These are phyloP conservation scores for Prunus davidiana DNA, from an alignment of 306 rosid genomes.

Conservation along the genomic window DNA sequence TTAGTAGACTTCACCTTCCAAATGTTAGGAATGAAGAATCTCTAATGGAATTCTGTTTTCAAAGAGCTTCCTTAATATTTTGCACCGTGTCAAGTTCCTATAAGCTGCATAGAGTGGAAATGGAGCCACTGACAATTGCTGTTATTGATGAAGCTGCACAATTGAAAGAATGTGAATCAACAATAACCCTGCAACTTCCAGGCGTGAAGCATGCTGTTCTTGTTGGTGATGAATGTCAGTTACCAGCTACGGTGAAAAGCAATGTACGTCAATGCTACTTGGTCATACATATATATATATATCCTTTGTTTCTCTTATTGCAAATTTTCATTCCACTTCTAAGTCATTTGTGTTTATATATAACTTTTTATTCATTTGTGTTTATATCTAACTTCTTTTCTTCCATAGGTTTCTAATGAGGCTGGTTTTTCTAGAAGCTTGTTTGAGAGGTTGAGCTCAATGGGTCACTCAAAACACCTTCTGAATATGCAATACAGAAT, in stretches of 20 bases:
- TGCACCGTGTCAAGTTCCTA: constrained; percentile 69
- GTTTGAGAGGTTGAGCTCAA: constrained; percentile 54
- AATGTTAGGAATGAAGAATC: constrained; percentile 1
- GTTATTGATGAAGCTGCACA: constrained; percentile 88
- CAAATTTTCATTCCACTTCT: background rate
- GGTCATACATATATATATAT: too few species aligned
- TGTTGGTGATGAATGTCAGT: constrained; percentile 77
- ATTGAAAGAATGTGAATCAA: constrained; percentile 74
- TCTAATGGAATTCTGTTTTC: constrained; percentile 49
- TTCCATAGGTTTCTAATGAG: constrained; percentile 40
- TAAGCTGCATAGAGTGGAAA: constrained; percentile 43
- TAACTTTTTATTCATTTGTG: background rate
- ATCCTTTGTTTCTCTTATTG: background rate
- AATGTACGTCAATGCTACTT: constrained; percentile 34
- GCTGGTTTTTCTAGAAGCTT: constrained; percentile 78
- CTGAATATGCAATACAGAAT: constrained; percentile 70
- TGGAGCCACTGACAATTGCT: constrained; percentile 43
- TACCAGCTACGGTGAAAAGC: constrained; percentile 69
- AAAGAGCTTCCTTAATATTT: constrained; percentile 55
- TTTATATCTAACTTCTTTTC: background rate
- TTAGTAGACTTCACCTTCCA: constrained; percentile 50
- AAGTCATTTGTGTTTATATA: too few species aligned
- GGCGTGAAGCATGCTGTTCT: constrained; percentile 55
- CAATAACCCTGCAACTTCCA: constrained; percentile 59
- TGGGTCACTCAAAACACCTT: constrained; percentile 52